Conservation (phyloP, 1,284 basidiomycete genomes). For the Cystobasidium sp. region DNA sequence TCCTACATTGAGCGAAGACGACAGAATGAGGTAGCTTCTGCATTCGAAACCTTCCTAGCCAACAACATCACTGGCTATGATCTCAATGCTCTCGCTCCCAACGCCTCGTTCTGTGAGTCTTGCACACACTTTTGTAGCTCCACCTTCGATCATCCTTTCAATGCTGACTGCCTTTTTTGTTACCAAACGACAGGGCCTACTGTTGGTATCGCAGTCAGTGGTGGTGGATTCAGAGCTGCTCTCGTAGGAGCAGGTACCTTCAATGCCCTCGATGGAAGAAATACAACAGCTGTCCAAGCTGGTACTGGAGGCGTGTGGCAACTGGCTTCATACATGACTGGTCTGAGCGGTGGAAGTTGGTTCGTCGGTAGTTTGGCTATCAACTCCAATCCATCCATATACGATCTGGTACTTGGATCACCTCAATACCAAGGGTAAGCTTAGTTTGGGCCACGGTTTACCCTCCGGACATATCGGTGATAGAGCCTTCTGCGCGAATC, state of each 20-base stretch:
- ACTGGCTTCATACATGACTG: slow-evolving; percentile 67
- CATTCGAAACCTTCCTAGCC: slow-evolving; percentile 33
- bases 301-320: slow-evolving; percentile 72
- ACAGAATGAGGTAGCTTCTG: slow-evolving; percentile 29
- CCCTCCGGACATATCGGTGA: too few relatives aligned
- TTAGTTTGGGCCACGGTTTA: neutral
- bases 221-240: slow-evolving; percentile 64
- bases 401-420: slow-evolving; percentile 48
- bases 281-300: slow-evolving; percentile 62
- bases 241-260: slow-evolving; percentile 67
- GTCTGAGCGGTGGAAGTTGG: slow-evolving; percentile 73
- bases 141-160: neutral
- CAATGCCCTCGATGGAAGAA: slow-evolving; percentile 66
- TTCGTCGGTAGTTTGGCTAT: slow-evolving; percentile 64
- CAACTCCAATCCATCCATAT: slow-evolving; percentile 64
- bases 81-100: slow-evolving; percentile 32
- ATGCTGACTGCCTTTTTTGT: neutral
- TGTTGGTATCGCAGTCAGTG: slow-evolving; percentile 41
- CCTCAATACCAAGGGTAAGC: slow-evolving; percentile 29
- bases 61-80: slow-evolving; percentile 44
- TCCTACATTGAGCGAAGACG: slow-evolving; percentile 30
- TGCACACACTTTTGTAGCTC: neutral
- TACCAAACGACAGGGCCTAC: slow-evolving; percentile 28
- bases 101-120: slow-evolving; percentile 39
- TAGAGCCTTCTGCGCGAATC: too few relatives aligned